These are phyloP conservation scores for Yarrowia galli DNA, from an alignment of 1,139 yeast species.

Conservation along the genomic window DNA sequence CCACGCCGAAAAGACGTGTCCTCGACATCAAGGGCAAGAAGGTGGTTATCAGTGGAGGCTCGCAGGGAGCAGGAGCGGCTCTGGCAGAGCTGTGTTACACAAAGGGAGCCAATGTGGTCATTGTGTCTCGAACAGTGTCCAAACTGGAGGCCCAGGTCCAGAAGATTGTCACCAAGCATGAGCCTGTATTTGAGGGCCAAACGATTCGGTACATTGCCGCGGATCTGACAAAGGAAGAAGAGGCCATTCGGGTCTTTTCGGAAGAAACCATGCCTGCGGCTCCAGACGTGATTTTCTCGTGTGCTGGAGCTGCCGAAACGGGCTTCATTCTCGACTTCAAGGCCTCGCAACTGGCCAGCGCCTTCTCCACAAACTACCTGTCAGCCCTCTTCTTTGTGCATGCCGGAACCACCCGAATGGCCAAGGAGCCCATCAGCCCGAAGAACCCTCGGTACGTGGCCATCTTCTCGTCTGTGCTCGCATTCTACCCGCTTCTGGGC, in stretches of 20 bases:
- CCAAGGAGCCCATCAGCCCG: conserved; percentile 40
- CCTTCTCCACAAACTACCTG: conserved; percentile 72
- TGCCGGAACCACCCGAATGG: conserved; percentile 58
- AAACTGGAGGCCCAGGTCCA: conserved; percentile 63
- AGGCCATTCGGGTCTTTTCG: conserved; percentile 57
- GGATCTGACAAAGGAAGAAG: conserved; percentile 68
- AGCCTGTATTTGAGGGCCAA: conserved; percentile 47
- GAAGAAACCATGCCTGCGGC: conserved; percentile 44
- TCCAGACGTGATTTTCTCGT: conserved; percentile 80
- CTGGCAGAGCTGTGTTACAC: conserved; percentile 67
- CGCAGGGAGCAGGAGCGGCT: conserved; percentile 92
- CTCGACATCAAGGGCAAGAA: conserved; percentile 49
- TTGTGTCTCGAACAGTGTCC: conserved; percentile 76
- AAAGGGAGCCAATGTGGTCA: conserved; percentile 67
- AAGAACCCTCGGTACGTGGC: conserved; percentile 62
- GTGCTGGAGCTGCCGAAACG: conserved; percentile 89
- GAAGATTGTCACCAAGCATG: conserved; percentile 52
- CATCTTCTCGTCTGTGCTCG: conserved; percentile 79
- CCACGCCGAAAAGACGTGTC: conserved; percentile 2
- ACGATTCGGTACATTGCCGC: conserved; percentile 60
- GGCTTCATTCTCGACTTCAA: conserved; percentile 76
- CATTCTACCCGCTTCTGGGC: conserved; percentile 88
- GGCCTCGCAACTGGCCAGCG: conserved; percentile 62
- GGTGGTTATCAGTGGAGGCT: conserved; percentile 90
- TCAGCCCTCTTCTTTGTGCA: conserved; percentile 79